These are phyloP conservation scores for Candolleomyces eurysporus DNA, from an alignment of 768 basidiomycete species.

Conservation along the genomic window DNA sequence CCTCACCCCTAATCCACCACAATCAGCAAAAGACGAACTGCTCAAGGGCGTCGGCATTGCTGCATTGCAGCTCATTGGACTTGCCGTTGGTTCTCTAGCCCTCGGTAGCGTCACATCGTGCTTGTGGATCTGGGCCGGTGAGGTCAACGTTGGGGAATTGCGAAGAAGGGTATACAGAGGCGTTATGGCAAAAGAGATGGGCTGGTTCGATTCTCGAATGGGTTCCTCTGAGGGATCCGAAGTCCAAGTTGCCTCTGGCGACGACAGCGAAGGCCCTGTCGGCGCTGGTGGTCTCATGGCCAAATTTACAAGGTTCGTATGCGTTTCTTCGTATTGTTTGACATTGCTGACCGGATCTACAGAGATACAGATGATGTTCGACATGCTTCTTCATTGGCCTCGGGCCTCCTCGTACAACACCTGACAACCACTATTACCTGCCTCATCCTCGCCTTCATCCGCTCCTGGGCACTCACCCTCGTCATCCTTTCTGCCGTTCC, in stretches of 20 bases:
- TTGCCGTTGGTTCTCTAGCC: slow-evolving; percentile 64
- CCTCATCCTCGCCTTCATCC: slow-evolving; percentile 77
- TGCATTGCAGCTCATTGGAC: slow-evolving; percentile 62
- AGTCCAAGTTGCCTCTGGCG: slow-evolving; percentile 28
- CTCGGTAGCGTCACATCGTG: slow-evolving; percentile 73
- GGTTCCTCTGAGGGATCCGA: slow-evolving; percentile 46
- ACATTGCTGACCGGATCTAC: slow-evolving; percentile 2
- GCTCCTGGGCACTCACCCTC: slow-evolving; percentile 81
- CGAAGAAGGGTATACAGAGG: slow-evolving; percentile 66
- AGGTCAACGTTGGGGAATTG: slow-evolving; percentile 69
- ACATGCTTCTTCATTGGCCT: slow-evolving; percentile 74
- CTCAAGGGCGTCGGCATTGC: slow-evolving; percentile 57
- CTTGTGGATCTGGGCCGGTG: slow-evolving; percentile 88
- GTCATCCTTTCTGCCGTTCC: slow-evolving; percentile 93
- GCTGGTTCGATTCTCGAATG: slow-evolving; percentile 90
- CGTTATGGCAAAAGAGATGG: slow-evolving; percentile 69
- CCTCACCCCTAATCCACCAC: slow-evolving; percentile 27
- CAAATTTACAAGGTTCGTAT: slow-evolving; percentile 75
- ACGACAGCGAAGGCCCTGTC: slow-evolving; percentile 44
- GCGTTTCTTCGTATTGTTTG: not conserved
- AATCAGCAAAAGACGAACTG: slow-evolving; percentile 46
- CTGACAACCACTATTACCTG: slow-evolving; percentile 76
- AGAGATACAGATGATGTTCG: slow-evolving; percentile 97
- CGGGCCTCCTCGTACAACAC: slow-evolving; percentile 79
- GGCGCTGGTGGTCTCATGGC: slow-evolving; percentile 93